Percentiles rank a stretch among this genome's conserved stretches.
phyloP scores from a whole-genome alignment of 192 early-diverging fungal species.

The Pilobolus umbonatus region DNA sequence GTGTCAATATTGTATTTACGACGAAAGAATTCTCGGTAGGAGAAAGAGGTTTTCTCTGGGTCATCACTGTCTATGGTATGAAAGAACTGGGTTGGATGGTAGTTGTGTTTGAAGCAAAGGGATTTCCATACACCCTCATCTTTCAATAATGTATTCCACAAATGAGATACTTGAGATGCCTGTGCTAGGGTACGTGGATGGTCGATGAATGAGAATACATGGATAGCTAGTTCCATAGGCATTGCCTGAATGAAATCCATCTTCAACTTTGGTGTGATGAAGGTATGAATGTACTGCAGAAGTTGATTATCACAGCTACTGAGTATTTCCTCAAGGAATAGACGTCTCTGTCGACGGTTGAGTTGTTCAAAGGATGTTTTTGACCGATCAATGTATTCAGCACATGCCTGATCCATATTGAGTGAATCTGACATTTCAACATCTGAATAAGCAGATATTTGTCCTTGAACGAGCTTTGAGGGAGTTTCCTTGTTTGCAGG shows the following conservation, averaged over 20 bases:
- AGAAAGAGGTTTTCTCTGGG: constrained; percentile 19
- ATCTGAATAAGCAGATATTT: too few relatives aligned
- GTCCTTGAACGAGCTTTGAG: too few relatives aligned
- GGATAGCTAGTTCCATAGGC: constrained; percentile 68
- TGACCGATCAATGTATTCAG: too few relatives aligned
- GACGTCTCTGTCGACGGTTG: constrained; percentile 26
- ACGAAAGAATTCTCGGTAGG: constrained; percentile 49
- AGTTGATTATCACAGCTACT: constrained; percentile 43
- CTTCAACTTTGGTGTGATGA: constrained; percentile 65
- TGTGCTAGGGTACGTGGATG: constrained; percentile 68
- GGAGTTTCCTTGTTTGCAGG: too few relatives aligned
- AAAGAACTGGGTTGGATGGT: background rate
- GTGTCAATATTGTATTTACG: constrained; percentile 49
- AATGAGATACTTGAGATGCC: constrained; percentile 64
- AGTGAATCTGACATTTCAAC: too few relatives aligned
- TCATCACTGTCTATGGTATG: too few relatives aligned
- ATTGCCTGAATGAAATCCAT: constrained; percentile 83
- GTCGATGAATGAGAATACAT: constrained; percentile 85
- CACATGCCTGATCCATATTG: too few relatives aligned
- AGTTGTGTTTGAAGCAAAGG: constrained; percentile 35
- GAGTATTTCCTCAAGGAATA: constrained; percentile 41
- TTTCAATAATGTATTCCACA: constrained; percentile 49
- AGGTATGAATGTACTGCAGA: constrained; percentile 42
- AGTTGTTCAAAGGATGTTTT: constrained; percentile 35
- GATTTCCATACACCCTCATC: constrained; percentile 42